Conservation (phyloP, 179 eudicot species). For the Beta corolliflora region DNA sequence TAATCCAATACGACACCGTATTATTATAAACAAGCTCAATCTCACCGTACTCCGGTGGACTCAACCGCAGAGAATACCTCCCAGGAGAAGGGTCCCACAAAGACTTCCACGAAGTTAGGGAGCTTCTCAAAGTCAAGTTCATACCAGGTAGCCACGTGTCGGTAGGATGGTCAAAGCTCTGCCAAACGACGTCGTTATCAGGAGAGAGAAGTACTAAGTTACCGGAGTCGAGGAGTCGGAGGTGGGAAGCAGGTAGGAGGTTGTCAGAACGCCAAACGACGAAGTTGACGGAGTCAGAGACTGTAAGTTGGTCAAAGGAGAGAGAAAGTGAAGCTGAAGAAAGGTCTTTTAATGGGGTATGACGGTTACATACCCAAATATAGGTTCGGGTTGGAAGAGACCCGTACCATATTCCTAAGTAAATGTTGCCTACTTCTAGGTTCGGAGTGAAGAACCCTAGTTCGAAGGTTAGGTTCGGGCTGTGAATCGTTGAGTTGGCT, state of each 20-base stretch:
- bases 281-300: conserved; percentile 33
- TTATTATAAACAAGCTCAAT: conserved; percentile 47
- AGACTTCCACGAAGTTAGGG: conserved; percentile 58
- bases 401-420: conserved; percentile 70
- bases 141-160: conserved; percentile 94
- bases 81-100: conserved; percentile 65
- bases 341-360: conserved; percentile 38
- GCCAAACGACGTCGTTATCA: conserved; percentile 53
- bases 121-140: conserved; percentile 42
- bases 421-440: conserved; percentile 34
- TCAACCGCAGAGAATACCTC: conserved; percentile 54
- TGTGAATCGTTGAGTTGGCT: conserved; percentile 43
- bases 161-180: conserved; percentile 70
- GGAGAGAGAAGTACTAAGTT: conserved; percentile 39
- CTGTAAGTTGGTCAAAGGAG: conserved; percentile 35
- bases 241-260: conserved; percentile 18
- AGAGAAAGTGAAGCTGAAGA: conserved; percentile 41
- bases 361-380: conserved; percentile 82
- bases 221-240: conserved; percentile 56
- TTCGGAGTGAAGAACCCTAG: conserved; percentile 58
- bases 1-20: conserved; percentile 52
- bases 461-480: conserved; percentile 52
- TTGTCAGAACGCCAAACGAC: conserved; percentile 47
- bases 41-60: conserved; percentile 65
- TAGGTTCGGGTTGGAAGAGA: conserved; percentile 59